phyloP scores from a whole-genome alignment of 108 stramenopile genomes.

The Cyclotella sp. region DNA sequence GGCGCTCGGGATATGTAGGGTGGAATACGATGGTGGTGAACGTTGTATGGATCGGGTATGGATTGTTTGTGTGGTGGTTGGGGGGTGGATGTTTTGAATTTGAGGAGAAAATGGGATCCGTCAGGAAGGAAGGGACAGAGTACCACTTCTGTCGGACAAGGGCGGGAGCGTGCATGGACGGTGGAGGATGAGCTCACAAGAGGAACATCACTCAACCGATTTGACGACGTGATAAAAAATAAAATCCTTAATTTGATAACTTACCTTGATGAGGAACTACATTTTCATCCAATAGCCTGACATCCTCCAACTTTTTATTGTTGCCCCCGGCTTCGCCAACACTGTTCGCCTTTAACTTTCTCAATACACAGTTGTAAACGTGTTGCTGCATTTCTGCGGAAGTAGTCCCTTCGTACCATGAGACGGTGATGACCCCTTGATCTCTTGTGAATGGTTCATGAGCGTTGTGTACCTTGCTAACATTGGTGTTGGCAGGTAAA shows the following conservation, averaged over 20 bases:
- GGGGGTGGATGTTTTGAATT: slow-evolving; percentile 56
- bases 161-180: slow-evolving; percentile 1
- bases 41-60: not conserved
- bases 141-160: slow-evolving; percentile 69
- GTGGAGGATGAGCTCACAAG: slow-evolving; percentile 5
- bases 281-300: slow-evolving; percentile 75
- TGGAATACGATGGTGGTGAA: slow-evolving; percentile 7
- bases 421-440: slow-evolving; percentile 70
- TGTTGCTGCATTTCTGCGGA: slow-evolving; percentile 76
- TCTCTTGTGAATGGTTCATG: slow-evolving; percentile 29
- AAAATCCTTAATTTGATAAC: slow-evolving; percentile 29
- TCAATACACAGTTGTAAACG: slow-evolving; percentile 67
- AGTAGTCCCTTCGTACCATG: slow-evolving; percentile 87
- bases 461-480: not conserved
- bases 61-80: slow-evolving; percentile 27
- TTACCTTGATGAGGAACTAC: slow-evolving; percentile 74
- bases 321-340: slow-evolving; percentile 22
- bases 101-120: slow-evolving; percentile 72
- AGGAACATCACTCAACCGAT: no score
- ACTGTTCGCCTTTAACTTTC: slow-evolving; percentile 21
- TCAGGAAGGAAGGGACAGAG: slow-evolving; percentile 81
- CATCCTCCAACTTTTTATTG: slow-evolving; percentile 54
- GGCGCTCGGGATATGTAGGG: slow-evolving; percentile 58
- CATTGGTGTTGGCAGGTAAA: not conserved
- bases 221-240: no score